Base-by-base conservation (phyloP, 2,329 filamentous ascomycete genomes). In the Epichloe glyceriae region DNA sequence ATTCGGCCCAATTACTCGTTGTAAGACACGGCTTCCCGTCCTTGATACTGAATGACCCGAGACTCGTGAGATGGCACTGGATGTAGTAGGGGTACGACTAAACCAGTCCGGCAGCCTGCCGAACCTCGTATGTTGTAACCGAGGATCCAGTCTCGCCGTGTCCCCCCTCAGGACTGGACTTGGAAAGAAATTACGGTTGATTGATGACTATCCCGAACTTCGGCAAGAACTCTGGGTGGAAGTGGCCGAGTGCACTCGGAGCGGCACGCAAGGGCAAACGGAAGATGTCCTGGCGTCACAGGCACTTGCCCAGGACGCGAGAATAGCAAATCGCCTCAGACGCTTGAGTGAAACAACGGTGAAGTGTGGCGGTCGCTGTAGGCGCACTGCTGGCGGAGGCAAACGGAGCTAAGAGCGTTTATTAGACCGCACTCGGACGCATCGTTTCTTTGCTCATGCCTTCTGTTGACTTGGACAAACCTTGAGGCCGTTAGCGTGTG, bases 201-300 rank as follows among this genome's bases (percentile, higher is more conserved):
- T 30, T 30, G 26, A 30, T 30, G 3, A 30, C 26, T 11, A 10
- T 30, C 10, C 26, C 26, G 26, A 30, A 30, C 26, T 30, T 30
- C 7, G 26, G 8, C 26, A 30, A 30, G 26, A 30, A 10, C 2
- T 1, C 26, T 11, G 26, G 4, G 26, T 30, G 26, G 26, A 30
- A 30, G 26, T 30, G 26, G 26, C 10, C 17, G 35, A n/a, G 35
- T 38, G 35, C n/a, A 14, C 35, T n/a, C 26, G 46, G 17, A 41
- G 37, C 46, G 38, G 20, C 38, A 42, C 41, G 47, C 47, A 49
- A 49, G 47, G 47, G 47, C 47, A 49, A 42, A 14, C 20, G 38
- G 39, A 19, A 26, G 15, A 17, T 12, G 3, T 8, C 22, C n/a
- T 35, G 10, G 22, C 15, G 17, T 41, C 17, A 10, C 8, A 20